Percentiles rank a stretch among this genome's conserved stretches.
phyloP scores from a whole-genome alignment of 495 filamentous ascomycete genomes.

The Xylaria scruposa region DNA sequence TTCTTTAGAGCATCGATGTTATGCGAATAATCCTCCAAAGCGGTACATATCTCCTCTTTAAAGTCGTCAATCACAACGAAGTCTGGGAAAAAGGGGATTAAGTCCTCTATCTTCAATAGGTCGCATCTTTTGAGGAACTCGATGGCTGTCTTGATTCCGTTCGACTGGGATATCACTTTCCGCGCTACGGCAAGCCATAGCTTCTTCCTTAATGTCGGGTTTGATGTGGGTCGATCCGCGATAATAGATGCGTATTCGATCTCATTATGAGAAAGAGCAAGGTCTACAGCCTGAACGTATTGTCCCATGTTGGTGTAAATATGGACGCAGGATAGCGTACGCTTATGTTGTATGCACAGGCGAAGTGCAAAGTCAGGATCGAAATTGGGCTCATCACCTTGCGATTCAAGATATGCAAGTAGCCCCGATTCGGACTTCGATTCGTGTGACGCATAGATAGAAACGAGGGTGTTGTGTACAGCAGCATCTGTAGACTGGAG shows the following conservation, averaged over 20 bases:
- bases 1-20: constrained; percentile 88
- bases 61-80: constrained; percentile 99
- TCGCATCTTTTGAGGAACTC: constrained; percentile 93
- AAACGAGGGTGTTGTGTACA: constrained; percentile 97
- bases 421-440: constrained; percentile 83
- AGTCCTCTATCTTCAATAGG: constrained; percentile 89
- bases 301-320: constrained; percentile 96
- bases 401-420: constrained; percentile 83
- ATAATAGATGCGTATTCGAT: constrained; percentile 88
- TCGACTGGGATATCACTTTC: constrained; percentile 84
- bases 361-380: constrained; percentile 98
- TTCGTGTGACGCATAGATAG: constrained; percentile 88
- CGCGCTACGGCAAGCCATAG: constrained; percentile 93
- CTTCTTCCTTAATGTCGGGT: constrained; percentile 84
- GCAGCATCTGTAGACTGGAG: constrained; percentile 82
- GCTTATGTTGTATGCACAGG: constrained; percentile 90
- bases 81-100: constrained; percentile 98
- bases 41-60: constrained; percentile 95
- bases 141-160: constrained; percentile 92
- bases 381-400: constrained; percentile 72
- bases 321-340: constrained; percentile 91
- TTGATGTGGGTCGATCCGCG: constrained; percentile 83
- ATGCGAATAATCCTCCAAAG: constrained; percentile 87
- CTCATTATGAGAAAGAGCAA: constrained; percentile 86
- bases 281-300: constrained; percentile 88